Base-by-base conservation (phyloP, 345 rosid genomes). In the Abelmoschus esculentus region DNA sequence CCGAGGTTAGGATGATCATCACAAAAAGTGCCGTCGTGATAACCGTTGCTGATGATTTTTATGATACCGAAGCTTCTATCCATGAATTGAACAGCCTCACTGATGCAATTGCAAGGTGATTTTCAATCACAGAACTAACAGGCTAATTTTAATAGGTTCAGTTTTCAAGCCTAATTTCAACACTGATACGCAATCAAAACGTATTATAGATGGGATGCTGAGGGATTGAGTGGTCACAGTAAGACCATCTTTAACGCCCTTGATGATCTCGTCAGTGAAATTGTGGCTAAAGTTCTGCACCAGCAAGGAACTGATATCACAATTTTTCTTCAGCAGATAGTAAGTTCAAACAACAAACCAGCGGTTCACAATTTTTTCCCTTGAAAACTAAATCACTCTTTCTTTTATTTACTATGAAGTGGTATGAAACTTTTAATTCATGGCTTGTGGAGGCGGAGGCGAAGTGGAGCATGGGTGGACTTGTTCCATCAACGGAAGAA, bases 401-500 rank as follows among this genome's bases (percentile, higher is more conserved):
- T 10, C 19, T 3, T 12, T 38, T 26, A 46, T 17, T 36, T 38
- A 7, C 11, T 0, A 18, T 62, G 14, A 8, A 89, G 96, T 89
- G 96, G 96, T 6, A 52, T 7, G 92, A 87, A 72, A 82, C 92
- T 52, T 89, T 89, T 76, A 80, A 36, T 46, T 73, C 92, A n/a
- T 87, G 88, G 96, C 77, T 79, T 14, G 55, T 29, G 44, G 96
- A 89, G 82, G 82, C 96, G 42, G 96, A 87, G 82, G 82, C 96
- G 0, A 63, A 72, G 54, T 86, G 88, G 87, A 80, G 87, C 76
- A 78, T 32, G 77, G 80, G 69, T 19, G 79, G 79, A 46, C 26
- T 36, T 22, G 26, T 22, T 22, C 26, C 26, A 40, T 47, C 85
- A 13, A 73, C 55, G n/a, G 79, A 81, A 2, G 91, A 81, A 54